Conservation (phyloP, 163 green algal species). For the Chloroidium sp. region DNA sequence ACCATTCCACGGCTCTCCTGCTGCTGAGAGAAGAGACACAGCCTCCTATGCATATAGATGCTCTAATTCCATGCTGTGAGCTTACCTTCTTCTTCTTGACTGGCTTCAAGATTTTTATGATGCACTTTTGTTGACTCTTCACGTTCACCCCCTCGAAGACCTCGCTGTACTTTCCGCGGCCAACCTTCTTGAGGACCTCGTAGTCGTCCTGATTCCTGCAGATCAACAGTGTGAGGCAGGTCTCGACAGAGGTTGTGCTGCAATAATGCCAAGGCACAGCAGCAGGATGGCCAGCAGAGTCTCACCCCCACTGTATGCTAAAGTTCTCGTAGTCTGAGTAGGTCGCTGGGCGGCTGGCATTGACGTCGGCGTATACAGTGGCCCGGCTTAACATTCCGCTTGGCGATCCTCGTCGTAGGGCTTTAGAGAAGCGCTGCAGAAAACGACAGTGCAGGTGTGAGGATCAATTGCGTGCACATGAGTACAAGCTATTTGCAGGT, state of each 20-base stretch:
- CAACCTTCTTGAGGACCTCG: slow-evolving; percentile 96
- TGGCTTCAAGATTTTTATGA: slow-evolving; percentile 99
- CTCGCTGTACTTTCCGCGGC: slow-evolving; percentile 96
- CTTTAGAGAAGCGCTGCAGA: neutral
- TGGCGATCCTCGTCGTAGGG: neutral
- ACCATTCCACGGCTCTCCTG: no score
- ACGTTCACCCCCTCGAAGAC: slow-evolving; percentile 97
- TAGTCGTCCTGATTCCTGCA: slow-evolving; percentile 90
- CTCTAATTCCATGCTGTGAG: neutral
- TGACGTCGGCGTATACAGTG: slow-evolving; percentile 73
- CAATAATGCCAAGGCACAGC: neutral
- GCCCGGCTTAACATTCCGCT: slow-evolving; percentile 10
- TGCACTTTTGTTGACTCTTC: slow-evolving; percentile 67
- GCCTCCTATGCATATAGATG: neutral
- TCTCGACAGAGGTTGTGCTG: no score
- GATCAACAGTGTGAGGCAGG: neutral
- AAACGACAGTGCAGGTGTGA: neutral
- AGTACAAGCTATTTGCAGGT: no score
- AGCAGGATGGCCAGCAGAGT: neutral
- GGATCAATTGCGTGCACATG: no score
- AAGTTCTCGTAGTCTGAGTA: slow-evolving; percentile 96
- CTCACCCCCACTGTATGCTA: slow-evolving; percentile 69
- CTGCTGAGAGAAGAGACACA: no score
- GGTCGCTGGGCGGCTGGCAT: slow-evolving; percentile 72
- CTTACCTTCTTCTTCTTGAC: slow-evolving; percentile 92